These are phyloP conservation scores for Fusarium algeriense DNA, from an alignment of 2,329 filamentous ascomycete species.

Conservation along the genomic window DNA sequence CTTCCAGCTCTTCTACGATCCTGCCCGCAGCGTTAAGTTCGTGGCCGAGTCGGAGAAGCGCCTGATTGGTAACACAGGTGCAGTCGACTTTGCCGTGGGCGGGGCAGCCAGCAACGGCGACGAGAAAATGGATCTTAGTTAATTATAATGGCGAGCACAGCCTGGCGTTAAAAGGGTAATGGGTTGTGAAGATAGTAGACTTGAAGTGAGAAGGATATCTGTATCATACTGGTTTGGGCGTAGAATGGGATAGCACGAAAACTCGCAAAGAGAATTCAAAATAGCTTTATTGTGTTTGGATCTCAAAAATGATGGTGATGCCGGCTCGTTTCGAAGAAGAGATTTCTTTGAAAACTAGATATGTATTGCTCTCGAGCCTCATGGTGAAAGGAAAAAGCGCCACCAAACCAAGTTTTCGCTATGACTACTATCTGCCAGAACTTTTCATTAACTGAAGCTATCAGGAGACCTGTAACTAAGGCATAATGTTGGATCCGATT, in stretches of 20 bases:
- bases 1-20: conserved; percentile 95
- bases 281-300: conserved; percentile 24
- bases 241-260: conserved; percentile 41
- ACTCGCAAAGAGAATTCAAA: conserved; percentile 28
- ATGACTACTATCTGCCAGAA: neutral
- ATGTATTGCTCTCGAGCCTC: neutral
- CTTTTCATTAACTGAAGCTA: neutral
- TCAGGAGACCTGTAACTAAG: neutral
- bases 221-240: conserved; percentile 49
- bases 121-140: conserved; percentile 62
- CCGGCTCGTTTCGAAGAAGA: neutral
- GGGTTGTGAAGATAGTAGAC: conserved; percentile 27
- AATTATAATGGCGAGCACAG: conserved; percentile 46
- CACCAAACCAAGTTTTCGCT: neutral
- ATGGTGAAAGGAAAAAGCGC: neutral
- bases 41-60: conserved; percentile 91
- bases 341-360: neutral
- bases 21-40: conserved; percentile 87
- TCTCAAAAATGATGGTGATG: neutral
- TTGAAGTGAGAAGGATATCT: conserved; percentile 42
- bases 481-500: neutral
- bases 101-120: conserved; percentile 52
- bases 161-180: conserved; percentile 49
- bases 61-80: conserved; percentile 88
- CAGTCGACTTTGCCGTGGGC: conserved; percentile 74